Conservation (phyloP, 2,329 filamentous ascomycete species). For the Monosporascus ibericus region DNA sequence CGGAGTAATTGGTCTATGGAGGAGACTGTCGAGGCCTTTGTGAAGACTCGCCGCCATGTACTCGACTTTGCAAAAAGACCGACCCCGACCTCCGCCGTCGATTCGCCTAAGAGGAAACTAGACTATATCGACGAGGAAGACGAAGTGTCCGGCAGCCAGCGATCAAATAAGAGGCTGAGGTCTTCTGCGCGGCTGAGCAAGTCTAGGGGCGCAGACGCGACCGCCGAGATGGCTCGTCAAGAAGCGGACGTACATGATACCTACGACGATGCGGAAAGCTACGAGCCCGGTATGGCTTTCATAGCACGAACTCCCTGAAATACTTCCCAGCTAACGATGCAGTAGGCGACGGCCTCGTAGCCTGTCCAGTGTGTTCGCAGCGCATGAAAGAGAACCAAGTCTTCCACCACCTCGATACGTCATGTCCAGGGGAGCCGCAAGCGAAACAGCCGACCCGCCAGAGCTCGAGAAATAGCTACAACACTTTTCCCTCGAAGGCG, state of each 20-base stretch:
- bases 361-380: conserved; percentile 74
- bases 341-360: conserved; percentile 65
- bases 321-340: not conserved
- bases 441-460: conserved; percentile 15
- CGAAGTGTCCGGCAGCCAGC: conserved; percentile 19
- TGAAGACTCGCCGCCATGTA: conserved; percentile 54
- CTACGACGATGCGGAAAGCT: conserved; percentile 24
- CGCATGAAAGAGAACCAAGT: conserved; percentile 77
- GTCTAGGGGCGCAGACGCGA: conserved; percentile 31
- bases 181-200: conserved; percentile 46
- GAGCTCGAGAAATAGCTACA: conserved; percentile 4
- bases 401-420: conserved; percentile 74
- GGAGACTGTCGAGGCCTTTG: conserved; percentile 77
- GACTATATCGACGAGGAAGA: conserved; percentile 25
- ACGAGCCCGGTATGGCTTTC: not conserved
- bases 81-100: conserved; percentile 14
- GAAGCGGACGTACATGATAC: conserved; percentile 22
- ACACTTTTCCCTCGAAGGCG: conserved; percentile 12
- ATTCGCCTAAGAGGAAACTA: conserved; percentile 48
- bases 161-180: conserved; percentile 41
- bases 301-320: conserved; percentile 12
- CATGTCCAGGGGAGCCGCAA: conserved; percentile 32
- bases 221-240: conserved; percentile 28
- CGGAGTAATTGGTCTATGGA: conserved; percentile 79
- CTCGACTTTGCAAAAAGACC: conserved; percentile 56